Evolutionary conservation across 768 basidiomycete genomes (phyloP).

Genomic region (Suillus subluteus): DNA sequence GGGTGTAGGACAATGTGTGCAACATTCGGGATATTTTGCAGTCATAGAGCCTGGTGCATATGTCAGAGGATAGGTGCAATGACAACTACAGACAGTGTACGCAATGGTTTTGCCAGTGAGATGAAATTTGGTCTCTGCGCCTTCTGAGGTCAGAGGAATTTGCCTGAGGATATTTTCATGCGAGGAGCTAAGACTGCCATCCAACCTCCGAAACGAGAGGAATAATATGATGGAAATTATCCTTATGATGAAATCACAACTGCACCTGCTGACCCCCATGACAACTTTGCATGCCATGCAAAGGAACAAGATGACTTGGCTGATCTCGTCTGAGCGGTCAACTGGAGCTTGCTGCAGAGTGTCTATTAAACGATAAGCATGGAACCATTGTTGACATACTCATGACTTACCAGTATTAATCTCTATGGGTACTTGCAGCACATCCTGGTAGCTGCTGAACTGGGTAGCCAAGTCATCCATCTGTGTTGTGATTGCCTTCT

Average conservation of each 20-base stretch:
- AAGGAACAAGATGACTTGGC: not conserved
- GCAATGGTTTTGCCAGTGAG: not conserved
- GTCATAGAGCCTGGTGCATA: not conserved
- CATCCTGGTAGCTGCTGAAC: not conserved
- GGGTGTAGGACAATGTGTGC: not conserved
- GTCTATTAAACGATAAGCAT: not conserved
- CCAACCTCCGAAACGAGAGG: not conserved
- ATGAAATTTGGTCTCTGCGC: not conserved
- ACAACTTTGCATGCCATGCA: constrained; percentile 13
- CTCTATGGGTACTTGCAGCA: not conserved
- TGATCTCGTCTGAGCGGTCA: not conserved
- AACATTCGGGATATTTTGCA: not conserved
- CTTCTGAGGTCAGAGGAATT: constrained; percentile 3
- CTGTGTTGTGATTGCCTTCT: not conserved
- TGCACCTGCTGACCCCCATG: constrained; percentile 17
- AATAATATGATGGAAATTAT: constrained; percentile 2
- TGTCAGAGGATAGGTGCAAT: constrained; percentile 4
- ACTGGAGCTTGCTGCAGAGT: not conserved
- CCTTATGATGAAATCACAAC: constrained; percentile 20
- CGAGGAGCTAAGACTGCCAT: not conserved
- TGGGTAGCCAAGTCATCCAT: not conserved
- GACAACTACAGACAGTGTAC: constrained; percentile 11
- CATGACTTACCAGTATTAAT: not conserved
- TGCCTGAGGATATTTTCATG: constrained; percentile 9
- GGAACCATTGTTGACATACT: not conserved